Base-by-base conservation (phyloP, 2,329 filamentous ascomycete genomes). In the Botrytis fragariae region DNA sequence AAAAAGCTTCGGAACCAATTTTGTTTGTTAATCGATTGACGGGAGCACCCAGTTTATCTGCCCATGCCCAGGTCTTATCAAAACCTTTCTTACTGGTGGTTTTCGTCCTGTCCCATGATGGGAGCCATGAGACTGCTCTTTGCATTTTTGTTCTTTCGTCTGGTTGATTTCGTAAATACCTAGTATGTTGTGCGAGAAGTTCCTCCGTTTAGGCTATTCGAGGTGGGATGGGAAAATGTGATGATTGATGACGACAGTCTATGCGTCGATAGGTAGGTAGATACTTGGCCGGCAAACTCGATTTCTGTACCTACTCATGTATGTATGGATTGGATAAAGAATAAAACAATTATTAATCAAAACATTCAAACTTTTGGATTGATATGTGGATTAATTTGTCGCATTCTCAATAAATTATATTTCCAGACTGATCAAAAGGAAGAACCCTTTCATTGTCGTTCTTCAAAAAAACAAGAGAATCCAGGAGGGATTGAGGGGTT, bases 1-100 rank as follows among this genome's bases (percentile, higher is more conserved):
- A 95, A 80, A 95, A 95, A 42, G 92, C 90, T 81, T 96, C 93
- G 44, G 87, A 87, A 71, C 94, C 94, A 61, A 97, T 85, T 82
- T 92, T 93, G 83, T 97, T 94, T 22, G 92, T 93, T 39, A 97
- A 82, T 74, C 87, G 90, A 81, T 97, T 97, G 79, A 97, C 91
- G 4, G 94, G 93, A 3, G 87, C 86, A 72, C 92, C 92, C 18
- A 86, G 81, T 79, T 91, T 92, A 83, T 93, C 91, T 73, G 90
- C 86, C 74, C 87, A 86, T 67, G 85, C 86, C 86, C 90, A 94
- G 73, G 91, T 87, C 81, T 92, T 93, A 82, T 94, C 91, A 81
- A 94, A 94, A 75, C 91, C 90, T 74, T 88, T 88, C 81, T 92
- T 91, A 77, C 83, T 84, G 72, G 83, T 82, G 0, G 82, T 85